A percentile compares a stretch with the other conserved stretches of the same genome.
phyloP scores from a whole-genome alignment of 1,284 basidiomycete genomes.

The Sporisorium sorghi region DNA sequence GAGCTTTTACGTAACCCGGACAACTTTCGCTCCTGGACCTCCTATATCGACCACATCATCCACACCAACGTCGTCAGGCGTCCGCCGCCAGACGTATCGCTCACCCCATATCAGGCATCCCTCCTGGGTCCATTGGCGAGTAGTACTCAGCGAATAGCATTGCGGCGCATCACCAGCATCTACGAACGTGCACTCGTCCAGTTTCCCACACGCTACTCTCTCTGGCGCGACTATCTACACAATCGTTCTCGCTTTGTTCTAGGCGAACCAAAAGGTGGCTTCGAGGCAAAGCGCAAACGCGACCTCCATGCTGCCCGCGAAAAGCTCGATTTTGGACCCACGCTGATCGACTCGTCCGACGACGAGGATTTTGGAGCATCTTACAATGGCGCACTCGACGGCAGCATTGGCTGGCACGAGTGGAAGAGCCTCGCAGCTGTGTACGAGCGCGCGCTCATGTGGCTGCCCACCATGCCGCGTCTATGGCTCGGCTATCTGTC shows the following conservation, averaged over 20 bases:
- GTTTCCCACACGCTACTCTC: slow-evolving; percentile 89
- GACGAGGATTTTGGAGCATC: slow-evolving; percentile 77
- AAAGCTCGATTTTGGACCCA: slow-evolving; percentile 74
- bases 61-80: slow-evolving; percentile 74
- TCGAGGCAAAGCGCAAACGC: slow-evolving; percentile 68
- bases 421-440: slow-evolving; percentile 89
- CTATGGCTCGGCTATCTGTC: slow-evolving; percentile 94
- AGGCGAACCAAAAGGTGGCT: slow-evolving; percentile 74
- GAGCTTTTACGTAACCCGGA: slow-evolving; percentile 92
- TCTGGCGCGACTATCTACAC: slow-evolving; percentile 92
- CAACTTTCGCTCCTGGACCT: slow-evolving; percentile 91
- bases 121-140: slow-evolving; percentile 76
- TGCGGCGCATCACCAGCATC: slow-evolving; percentile 86
- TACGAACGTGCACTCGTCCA: slow-evolving; percentile 91
- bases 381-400: slow-evolving; percentile 87
- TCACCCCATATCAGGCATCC: slow-evolving; percentile 70
- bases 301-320: slow-evolving; percentile 70
- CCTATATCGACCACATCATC: slow-evolving; percentile 82
- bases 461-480: slow-evolving; percentile 91
- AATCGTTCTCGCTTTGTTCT: slow-evolving; percentile 87
- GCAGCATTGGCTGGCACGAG: slow-evolving; percentile 89
- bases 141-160: slow-evolving; percentile 77
- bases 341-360: slow-evolving; percentile 54
- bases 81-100: slow-evolving; percentile 66
- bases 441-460: slow-evolving; percentile 92